Conservation (phyloP, 2,329 filamentous ascomycete species). For the Eutypa lata region DNA sequence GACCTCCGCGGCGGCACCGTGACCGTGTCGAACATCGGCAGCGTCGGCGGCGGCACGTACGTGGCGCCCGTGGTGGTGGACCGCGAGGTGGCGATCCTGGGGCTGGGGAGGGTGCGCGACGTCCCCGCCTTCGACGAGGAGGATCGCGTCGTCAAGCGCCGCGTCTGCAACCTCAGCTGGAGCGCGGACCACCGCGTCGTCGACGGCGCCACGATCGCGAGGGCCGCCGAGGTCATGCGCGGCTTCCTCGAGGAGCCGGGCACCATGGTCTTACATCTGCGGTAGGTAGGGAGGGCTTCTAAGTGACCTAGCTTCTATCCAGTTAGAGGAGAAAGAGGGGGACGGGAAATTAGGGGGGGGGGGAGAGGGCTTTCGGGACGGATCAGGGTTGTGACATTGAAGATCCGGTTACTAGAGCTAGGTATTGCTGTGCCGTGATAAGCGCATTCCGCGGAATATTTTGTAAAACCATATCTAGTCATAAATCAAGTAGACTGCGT, state of each 20-base stretch:
- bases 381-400: too few relatives aligned
- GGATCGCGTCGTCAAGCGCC: slow-evolving; percentile 65
- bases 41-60: slow-evolving; percentile 89
- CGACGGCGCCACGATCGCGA: slow-evolving; percentile 90
- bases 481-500: too few relatives aligned
- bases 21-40: slow-evolving; percentile 95
- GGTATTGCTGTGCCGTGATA: too few relatives aligned
- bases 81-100: slow-evolving; percentile 87
- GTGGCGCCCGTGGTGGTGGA: slow-evolving; percentile 88
- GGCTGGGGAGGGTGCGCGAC: slow-evolving; percentile 75
- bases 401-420: too few relatives aligned
- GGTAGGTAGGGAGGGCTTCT: slow-evolving; percentile 39
- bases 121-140: slow-evolving; percentile 73
- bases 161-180: slow-evolving; percentile 92
- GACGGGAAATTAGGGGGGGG: too few relatives aligned
- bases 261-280: slow-evolving; percentile 78
- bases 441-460: too few relatives aligned
- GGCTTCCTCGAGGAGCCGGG: slow-evolving; percentile 80
- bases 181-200: slow-evolving; percentile 92
- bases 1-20: slow-evolving; percentile 88
- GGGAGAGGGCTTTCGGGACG: too few relatives aligned
- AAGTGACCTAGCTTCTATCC: too few relatives aligned
- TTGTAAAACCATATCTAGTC: too few relatives aligned
- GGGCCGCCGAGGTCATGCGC: slow-evolving; percentile 80
- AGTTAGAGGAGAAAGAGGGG: too few relatives aligned